phyloP scores from a whole-genome alignment of 768 basidiomycete genomes.

The Gloeophyllum trabeum region DNA sequence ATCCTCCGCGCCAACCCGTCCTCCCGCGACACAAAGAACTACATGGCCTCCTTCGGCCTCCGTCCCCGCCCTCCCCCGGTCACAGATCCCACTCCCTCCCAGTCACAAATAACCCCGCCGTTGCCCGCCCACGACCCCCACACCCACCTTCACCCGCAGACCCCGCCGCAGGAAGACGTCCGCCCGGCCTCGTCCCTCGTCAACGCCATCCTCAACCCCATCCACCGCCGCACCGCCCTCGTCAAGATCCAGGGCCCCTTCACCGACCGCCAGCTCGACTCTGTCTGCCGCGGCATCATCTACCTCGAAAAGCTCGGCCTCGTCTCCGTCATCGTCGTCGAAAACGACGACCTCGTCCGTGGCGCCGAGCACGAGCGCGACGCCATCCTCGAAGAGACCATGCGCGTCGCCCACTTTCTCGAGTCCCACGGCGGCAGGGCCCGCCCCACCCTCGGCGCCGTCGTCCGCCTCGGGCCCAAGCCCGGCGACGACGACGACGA shows the following conservation, averaged over 20 bases:
- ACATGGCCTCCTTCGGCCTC: conserved; percentile 83
- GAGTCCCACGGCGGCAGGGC: conserved; percentile 81
- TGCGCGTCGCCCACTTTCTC: conserved; percentile 72
- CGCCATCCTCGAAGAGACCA: conserved; percentile 65
- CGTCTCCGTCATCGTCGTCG: conserved; percentile 91
- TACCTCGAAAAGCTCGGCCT: conserved; percentile 94
- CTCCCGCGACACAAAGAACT: conserved; percentile 79
- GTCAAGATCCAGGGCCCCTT: conserved; percentile 98
- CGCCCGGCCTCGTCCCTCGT: conserved; percentile 42
- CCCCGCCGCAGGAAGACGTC: conserved; percentile 20
- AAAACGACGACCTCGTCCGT: conserved; percentile 64
- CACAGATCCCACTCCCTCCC: conserved; percentile 14
- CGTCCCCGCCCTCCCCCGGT: conserved; percentile 29
- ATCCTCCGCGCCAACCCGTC: conserved; percentile 91
- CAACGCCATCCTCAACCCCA: conserved; percentile 75
- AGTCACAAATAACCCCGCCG: conserved; percentile 11
- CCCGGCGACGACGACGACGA: conserved; percentile 32
- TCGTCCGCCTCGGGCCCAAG: conserved; percentile 76
- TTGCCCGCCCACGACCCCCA: conserved; percentile 18
- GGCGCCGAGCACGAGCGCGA: conserved; percentile 64
- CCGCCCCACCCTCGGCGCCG: conserved; percentile 78
- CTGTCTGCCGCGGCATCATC: conserved; percentile 86
- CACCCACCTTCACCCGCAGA: conserved; percentile 12
- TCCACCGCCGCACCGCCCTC: conserved; percentile 77
- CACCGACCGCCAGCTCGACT: conserved; percentile 84